Evolutionary conservation across 1,139 yeast genomes (phyloP), one percentile per base, ranked within the genome.

Genomic region (Sugiyamaella xylanicola): DNA sequence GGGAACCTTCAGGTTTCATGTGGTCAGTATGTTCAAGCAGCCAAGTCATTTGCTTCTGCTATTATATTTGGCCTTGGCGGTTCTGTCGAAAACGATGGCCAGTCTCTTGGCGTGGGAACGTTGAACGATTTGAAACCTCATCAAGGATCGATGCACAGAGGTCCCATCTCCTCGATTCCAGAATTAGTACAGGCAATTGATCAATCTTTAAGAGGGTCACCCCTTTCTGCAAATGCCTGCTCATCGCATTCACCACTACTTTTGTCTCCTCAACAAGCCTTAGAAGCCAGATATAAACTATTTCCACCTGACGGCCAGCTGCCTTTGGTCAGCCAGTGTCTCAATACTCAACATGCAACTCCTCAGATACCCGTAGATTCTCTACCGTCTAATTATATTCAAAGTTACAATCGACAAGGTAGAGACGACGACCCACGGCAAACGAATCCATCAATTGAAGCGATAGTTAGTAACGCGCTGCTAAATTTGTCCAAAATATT

Each of bases 401-500:
- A 40, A 9, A 29, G 44, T 25, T 8, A 46, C 49, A 44, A 46
- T 35, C 9, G 8, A 13, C 3, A 17, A 16, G 17, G 25, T 5
- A 25, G 29, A 15, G 49, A 45, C 7, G 37, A 43, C 9, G 36
- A 42, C 22, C 42, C 27, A 32, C 27, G 41, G 15, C 37, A 42
- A 9, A n/a, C 36, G 11, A 32, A 41, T 25, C 21, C 21, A n/a
- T 36, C 40, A 15, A 40, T 58, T 32, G 62, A 59, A 16, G 43
- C 52, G 4, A 65, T 63, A 25, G 65, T 61, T 21, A 61, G 65
- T 53, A 71, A 71, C 44, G 68, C 72, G 1, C 59, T 71, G 17
- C 61, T 71, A 16, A 70, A 71, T 44, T 61, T 71, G 21, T 72
- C 73, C 16, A 71, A 71, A 53, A 62, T 70, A 8, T 56, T 70